A percentile compares a stretch with the other conserved stretches of the same genome.
These are phyloP conservation scores for Thymus quinquecostatus DNA, from an alignment of 257 asterid species.

Conservation along the genomic window DNA sequence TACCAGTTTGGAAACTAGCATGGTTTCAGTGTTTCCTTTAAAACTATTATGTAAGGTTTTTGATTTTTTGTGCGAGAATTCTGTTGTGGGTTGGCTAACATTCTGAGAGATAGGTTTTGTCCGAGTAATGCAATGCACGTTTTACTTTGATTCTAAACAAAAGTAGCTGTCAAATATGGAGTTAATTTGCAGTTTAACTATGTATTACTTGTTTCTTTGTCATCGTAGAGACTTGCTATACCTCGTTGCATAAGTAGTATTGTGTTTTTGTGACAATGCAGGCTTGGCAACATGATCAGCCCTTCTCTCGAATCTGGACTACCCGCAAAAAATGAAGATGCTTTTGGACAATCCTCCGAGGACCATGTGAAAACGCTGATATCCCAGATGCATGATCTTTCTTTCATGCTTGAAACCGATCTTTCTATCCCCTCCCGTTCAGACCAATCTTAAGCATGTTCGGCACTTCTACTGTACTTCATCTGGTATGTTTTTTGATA, in stretches of 20 bases:
- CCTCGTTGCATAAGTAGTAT: background rate
- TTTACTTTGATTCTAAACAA: background rate
- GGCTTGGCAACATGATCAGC: conserved; percentile 26
- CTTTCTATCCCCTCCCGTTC: conserved; percentile 38
- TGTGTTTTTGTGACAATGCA: conserved; percentile 9
- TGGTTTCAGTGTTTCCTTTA: background rate
- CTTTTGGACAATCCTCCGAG: conserved; percentile 30
- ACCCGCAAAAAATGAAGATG: conserved; percentile 30
- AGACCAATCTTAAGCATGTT: conserved; percentile 16
- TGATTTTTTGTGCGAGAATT: background rate
- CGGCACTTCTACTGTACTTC: too few relatives aligned
- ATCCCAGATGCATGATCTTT: conserved; percentile 54
- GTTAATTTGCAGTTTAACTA: background rate
- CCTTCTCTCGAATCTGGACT: conserved; percentile 28
- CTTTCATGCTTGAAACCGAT: conserved; percentile 44
- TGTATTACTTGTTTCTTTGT: background rate
- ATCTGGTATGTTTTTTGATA: conserved; percentile 2
- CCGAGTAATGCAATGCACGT: background rate
- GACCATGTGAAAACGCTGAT: conserved; percentile 44
- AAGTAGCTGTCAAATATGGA: background rate
- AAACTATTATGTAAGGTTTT: background rate
- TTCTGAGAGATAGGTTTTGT: background rate
- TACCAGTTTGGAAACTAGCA: background rate
- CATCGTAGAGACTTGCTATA: background rate
- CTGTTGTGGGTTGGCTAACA: background rate